These are phyloP conservation scores for Lipomyces yarrowii DNA, from an alignment of 1,139 yeast genomes.

Conservation along the genomic window DNA sequence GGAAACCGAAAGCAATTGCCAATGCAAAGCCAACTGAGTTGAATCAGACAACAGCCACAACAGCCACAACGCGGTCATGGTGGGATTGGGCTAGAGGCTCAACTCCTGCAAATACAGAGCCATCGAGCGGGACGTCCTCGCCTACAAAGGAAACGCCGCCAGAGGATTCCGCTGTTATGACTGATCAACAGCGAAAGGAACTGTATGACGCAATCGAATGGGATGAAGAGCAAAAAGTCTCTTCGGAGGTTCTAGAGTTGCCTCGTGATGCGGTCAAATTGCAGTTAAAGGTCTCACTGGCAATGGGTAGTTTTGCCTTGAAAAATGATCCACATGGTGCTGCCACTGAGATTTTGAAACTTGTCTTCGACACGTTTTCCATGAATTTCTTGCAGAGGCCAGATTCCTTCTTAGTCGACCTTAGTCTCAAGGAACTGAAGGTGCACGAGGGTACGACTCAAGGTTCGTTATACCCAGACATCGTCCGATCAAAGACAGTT, in stretches of 20 bases:
- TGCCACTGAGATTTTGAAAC: slow-evolving; percentile 63
- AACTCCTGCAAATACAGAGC: slow-evolving; percentile 31
- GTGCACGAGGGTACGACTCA: slow-evolving; percentile 82
- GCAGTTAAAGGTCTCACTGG: slow-evolving; percentile 67
- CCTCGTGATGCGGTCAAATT: slow-evolving; percentile 74
- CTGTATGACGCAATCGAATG: slow-evolving; percentile 92
- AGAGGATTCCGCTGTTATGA: slow-evolving; percentile 43
- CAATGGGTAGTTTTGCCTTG: slow-evolving; percentile 76
- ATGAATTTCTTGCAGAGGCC: slow-evolving; percentile 76
- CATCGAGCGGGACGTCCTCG: slow-evolving; percentile 20
- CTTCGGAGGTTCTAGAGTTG: slow-evolving; percentile 58
- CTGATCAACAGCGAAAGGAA: slow-evolving; percentile 59
- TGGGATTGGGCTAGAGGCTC: slow-evolving; percentile 47
- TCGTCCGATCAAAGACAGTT: slow-evolving; percentile 80
- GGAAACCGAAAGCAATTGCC: slow-evolving; percentile 34
- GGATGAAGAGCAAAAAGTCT: slow-evolving; percentile 61
- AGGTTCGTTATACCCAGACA: slow-evolving; percentile 72
- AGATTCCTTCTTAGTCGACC: slow-evolving; percentile 70
- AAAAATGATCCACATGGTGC: slow-evolving; percentile 44
- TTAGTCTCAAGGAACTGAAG: slow-evolving; percentile 76
- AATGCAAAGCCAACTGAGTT: slow-evolving; percentile 22
- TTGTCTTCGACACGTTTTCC: slow-evolving; percentile 80
- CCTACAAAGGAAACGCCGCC: slow-evolving; percentile 32
- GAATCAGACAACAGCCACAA: slow-evolving; percentile 15
- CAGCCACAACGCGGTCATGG: slow-evolving; percentile 34